Evolutionary conservation across 73 alveolate genomes (phyloP).

Genomic region (Paramecium bursaria): DNA sequence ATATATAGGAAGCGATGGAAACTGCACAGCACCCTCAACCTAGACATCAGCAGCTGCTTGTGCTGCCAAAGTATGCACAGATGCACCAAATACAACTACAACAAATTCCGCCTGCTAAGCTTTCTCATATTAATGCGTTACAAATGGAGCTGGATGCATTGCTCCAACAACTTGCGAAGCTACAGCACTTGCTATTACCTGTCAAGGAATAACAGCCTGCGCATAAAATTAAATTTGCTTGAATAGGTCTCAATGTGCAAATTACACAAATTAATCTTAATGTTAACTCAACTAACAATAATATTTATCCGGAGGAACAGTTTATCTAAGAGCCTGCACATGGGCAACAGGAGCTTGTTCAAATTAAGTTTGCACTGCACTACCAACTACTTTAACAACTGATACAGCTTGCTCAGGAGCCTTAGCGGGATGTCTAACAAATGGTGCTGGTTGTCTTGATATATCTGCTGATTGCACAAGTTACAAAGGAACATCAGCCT

Average conservation of each 20-base stretch:
- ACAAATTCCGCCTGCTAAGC: slow-evolving; percentile 34
- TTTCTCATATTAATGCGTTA: too few species aligned
- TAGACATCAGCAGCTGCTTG: slow-evolving; percentile 31
- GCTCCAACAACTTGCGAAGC: background rate
- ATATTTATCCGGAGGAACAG: too few species aligned
- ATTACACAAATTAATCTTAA: too few species aligned
- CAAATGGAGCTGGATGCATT: slow-evolving; percentile 33
- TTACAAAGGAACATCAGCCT: background rate
- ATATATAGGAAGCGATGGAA: slow-evolving; percentile 22
- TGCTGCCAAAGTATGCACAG: slow-evolving; percentile 30
- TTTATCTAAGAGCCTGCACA: too few species aligned
- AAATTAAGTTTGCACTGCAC: too few species aligned
- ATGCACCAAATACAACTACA: slow-evolving; percentile 12
- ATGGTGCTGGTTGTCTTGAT: slow-evolving; percentile 12
- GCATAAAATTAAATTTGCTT: too few species aligned
- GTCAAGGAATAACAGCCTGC: too few species aligned
- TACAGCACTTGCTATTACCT: too few species aligned
- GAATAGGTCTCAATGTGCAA: too few species aligned
- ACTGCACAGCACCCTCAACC: too few species aligned
- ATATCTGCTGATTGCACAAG: background rate
- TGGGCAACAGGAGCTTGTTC: too few species aligned
- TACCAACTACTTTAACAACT: slow-evolving; percentile 4
- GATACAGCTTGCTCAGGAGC: background rate
- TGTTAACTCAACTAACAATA: too few species aligned
- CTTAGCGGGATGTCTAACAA: slow-evolving; percentile 7